These are phyloP conservation scores for Thraustotheca clavata DNA, from an alignment of 352 stramenopile species.

Conservation along the genomic window DNA sequence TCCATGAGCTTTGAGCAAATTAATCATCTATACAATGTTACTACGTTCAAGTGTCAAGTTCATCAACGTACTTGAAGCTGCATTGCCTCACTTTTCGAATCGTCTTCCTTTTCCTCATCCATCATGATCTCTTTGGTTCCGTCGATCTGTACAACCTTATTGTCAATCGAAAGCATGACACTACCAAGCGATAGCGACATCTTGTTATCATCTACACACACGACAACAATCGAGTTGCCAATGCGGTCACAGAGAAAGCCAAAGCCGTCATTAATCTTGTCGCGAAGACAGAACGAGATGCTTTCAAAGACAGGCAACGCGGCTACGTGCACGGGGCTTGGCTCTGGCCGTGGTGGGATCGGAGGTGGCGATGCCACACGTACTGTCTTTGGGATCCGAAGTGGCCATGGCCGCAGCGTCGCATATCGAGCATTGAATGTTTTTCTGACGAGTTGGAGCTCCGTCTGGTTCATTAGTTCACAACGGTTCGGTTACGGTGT, in stretches of 20 bases:
- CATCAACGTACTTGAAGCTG: constrained; percentile 1
- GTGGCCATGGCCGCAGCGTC: constrained; percentile 2
- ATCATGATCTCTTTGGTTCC: constrained; percentile 1
- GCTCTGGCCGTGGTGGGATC: background rate
- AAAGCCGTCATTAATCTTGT: constrained; percentile 19
- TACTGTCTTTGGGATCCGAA: constrained; percentile 8
- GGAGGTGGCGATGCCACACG: background rate
- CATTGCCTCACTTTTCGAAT: constrained; percentile 3
- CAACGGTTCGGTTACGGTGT: too few species aligned
- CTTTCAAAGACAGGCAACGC: constrained; percentile 1
- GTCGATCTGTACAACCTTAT: background rate
- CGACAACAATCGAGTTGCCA: constrained; percentile 14
- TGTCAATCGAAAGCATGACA: background rate
- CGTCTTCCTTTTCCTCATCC: background rate
- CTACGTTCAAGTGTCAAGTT: background rate
- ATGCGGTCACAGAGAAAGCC: constrained; percentile 16
- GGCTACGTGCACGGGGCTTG: background rate
- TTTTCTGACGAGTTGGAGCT: background rate
- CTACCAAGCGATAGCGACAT: background rate
- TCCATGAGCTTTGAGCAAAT: constrained; percentile 18
- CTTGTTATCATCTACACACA: background rate
- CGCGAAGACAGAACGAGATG: constrained; percentile 12
- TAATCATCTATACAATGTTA: constrained; percentile 14
- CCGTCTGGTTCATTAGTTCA: constrained; percentile 11
- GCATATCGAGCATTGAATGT: constrained; percentile 16